Conservation (phyloP, 1,284 basidiomycete species). For the Leccinum subfulvum region DNA sequence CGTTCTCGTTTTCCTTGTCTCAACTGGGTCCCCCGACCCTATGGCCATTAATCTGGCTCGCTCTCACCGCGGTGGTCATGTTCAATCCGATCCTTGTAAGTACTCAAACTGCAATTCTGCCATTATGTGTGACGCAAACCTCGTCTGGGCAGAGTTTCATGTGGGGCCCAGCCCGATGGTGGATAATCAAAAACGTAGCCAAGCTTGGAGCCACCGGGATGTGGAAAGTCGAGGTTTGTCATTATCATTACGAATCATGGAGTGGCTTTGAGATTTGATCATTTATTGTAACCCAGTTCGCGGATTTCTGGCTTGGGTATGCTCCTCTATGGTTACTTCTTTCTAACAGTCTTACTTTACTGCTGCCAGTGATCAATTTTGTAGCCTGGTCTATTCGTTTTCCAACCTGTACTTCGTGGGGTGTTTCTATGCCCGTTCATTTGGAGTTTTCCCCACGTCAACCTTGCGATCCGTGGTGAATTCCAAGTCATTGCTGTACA, state of each 20-base stretch:
- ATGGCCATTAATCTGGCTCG: conserved; percentile 88
- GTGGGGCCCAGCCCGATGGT: conserved; percentile 56
- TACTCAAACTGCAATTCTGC: conserved; percentile 19
- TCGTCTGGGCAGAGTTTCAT: conserved; percentile 16
- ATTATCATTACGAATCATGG: background rate
- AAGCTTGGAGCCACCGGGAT: conserved; percentile 70
- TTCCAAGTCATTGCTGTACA: background rate
- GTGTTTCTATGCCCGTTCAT: conserved; percentile 59
- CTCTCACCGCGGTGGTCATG: conserved; percentile 58
- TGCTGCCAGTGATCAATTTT: conserved; percentile 72
- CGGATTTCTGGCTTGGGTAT: conserved; percentile 82
- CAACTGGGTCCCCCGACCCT: conserved; percentile 50
- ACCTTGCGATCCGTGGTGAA: background rate
- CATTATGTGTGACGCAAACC: background rate
- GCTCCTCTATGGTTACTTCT: conserved; percentile 24
- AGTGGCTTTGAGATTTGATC: background rate
- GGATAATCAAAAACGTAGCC: conserved; percentile 68
- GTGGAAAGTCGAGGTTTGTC: conserved; percentile 70
- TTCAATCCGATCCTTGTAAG: conserved; percentile 77
- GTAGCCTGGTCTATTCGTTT: conserved; percentile 71
- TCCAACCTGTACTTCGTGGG: conserved; percentile 71
- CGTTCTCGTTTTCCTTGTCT: conserved; percentile 83
- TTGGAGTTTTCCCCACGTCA: background rate
- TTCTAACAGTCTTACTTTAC: conserved; percentile 12
- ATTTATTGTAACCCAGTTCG: conserved; percentile 45